Evolutionary conservation across 352 stramenopile species (phyloP).

Genomic region (Phytopythium montanum): DNA sequence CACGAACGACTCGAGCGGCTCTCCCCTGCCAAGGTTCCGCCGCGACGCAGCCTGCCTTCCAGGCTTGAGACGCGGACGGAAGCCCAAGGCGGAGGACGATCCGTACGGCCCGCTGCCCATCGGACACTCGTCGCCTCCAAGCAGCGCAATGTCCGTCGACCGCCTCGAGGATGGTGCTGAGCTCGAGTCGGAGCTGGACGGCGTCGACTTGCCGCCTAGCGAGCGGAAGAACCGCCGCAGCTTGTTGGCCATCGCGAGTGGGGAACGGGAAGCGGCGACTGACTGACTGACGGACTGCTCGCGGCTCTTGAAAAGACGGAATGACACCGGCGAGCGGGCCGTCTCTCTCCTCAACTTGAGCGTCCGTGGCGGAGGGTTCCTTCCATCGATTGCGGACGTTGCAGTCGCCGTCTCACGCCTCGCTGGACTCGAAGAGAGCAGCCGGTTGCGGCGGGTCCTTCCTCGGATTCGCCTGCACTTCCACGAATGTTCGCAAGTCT

Average conservation of each 20-base stretch:
- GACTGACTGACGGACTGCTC: too few relatives aligned
- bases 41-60: neutral
- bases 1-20: neutral
- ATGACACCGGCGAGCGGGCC: neutral
- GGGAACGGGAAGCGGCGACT: neutral
- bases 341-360: neutral
- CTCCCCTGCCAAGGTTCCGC: neutral
- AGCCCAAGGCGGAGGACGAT: conserved; percentile 29
- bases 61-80: conserved; percentile 8
- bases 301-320: neutral
- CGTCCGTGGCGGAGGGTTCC: neutral
- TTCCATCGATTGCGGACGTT: conserved; percentile 1
- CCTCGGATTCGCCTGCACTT: neutral
- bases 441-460: neutral
- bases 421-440: neutral
- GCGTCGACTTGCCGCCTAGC: conserved; percentile 34
- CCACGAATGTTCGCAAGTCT: neutral
- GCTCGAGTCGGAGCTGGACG: conserved; percentile 9
- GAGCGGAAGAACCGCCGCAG: conserved; percentile 47
- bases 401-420: neutral
- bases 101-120: conserved; percentile 33
- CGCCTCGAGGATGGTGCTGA: neutral
- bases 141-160: conserved; percentile 1
- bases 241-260: conserved; percentile 41
- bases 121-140: conserved; percentile 8